Evolutionary conservation across 1,284 basidiomycete species (phyloP).

Genomic region (Ganoderma sinense): DNA sequence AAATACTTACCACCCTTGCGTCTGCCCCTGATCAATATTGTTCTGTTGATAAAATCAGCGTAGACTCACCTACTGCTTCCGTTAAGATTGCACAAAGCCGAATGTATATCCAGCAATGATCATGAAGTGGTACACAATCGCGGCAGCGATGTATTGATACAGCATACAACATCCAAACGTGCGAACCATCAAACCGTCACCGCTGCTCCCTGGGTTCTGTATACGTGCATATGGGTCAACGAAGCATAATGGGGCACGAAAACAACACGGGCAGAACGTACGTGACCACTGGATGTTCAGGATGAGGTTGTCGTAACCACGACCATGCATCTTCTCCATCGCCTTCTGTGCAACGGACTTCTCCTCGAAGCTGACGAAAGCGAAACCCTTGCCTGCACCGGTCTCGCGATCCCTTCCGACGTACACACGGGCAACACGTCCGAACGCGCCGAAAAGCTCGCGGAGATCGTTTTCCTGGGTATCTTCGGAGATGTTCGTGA

Average conservation of each 20-base stretch:
- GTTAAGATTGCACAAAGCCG: too few species aligned
- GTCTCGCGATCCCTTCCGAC: conserved; percentile 97
- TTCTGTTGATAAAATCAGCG: neutral
- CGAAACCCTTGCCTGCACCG: conserved; percentile 94
- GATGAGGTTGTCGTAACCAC: conserved; percentile 91
- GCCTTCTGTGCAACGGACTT: conserved; percentile 84
- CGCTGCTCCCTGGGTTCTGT: conserved; percentile 45
- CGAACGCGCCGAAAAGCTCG: conserved; percentile 88
- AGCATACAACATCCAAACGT: conserved; percentile 18
- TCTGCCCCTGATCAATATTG: too few species aligned
- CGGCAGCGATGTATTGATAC: conserved; percentile 19
- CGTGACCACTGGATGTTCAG: conserved; percentile 89
- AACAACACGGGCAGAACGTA: conserved; percentile 33
- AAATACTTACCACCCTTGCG: too few species aligned
- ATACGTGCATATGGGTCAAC: conserved; percentile 7
- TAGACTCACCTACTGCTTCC: neutral
- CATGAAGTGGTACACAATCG: conserved; percentile 19
- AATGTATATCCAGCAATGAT: neutral
- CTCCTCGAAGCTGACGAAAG: conserved; percentile 95
- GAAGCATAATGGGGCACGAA: neutral
- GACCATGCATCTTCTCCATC: conserved; percentile 93
- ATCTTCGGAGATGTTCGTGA: conserved; percentile 97
- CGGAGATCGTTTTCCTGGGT: conserved; percentile 95
- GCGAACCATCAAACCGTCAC: conserved; percentile 19
- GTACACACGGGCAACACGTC: conserved; percentile 89